A percentile compares a stretch with the other conserved stretches of the same genome.
These are phyloP conservation scores for Trypanosoma cruzi DNA, from an alignment of 208 protist genomes.

Conservation along the genomic window DNA sequence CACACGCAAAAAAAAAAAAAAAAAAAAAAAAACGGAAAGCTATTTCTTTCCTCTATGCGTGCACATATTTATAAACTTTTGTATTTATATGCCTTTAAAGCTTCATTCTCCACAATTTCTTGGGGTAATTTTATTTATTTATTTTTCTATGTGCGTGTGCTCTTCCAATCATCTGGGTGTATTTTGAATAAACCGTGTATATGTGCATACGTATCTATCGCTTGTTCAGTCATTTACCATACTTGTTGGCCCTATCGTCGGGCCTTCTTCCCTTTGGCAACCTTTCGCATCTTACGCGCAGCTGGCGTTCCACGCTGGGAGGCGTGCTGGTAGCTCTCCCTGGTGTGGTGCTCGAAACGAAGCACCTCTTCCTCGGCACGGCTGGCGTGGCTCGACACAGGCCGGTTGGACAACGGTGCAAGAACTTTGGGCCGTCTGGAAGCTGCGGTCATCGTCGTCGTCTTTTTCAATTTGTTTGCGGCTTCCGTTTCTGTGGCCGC, in stretches of 20 bases:
- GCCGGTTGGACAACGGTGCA: conserved; percentile 6
- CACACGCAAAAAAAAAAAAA: neutral
- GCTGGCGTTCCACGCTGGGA: neutral
- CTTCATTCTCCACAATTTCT: neutral
- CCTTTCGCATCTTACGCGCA: conserved; percentile 6
- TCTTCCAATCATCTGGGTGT: neutral
- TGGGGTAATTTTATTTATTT: neutral
- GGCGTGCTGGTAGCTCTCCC: neutral
- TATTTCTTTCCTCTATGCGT: neutral
- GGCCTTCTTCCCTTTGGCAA: conserved; percentile 19
- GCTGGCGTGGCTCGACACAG: conserved; percentile 7
- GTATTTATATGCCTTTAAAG: neutral
- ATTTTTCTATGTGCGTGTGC: neutral
- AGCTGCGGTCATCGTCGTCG: conserved; percentile 3
- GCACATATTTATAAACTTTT: neutral
- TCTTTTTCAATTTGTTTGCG: neutral
- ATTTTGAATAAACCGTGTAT: neutral
- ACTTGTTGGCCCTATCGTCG: conserved; percentile 5
- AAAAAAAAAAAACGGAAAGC: neutral
- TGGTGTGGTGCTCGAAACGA: conserved; percentile 5
- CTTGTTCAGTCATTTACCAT: neutral
- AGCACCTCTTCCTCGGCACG: conserved; percentile 22
- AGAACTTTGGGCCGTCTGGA: conserved; percentile 3
- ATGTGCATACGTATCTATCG: neutral
- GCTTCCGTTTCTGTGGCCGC: neutral